Percentiles rank a stretch among this genome's conserved stretches.
phyloP scores from a whole-genome alignment of 2,329 filamentous ascomycete species.

The Phaeophleospora eucalypticola region DNA sequence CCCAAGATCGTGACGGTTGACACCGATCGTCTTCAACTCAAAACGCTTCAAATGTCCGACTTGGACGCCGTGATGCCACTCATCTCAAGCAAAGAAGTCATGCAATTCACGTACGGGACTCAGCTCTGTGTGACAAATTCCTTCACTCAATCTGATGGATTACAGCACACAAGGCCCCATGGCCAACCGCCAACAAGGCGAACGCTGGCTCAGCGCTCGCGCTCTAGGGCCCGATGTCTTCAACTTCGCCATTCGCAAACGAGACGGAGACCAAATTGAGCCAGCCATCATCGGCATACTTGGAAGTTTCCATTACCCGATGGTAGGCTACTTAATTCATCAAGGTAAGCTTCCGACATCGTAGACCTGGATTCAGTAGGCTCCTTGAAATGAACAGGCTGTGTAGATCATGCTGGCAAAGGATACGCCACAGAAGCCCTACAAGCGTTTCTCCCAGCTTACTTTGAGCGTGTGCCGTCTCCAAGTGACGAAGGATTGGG shows the following conservation, averaged over 20 bases:
- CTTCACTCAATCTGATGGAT: slow-evolving; percentile 47
- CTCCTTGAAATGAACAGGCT: background rate
- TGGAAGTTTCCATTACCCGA: slow-evolving; percentile 39
- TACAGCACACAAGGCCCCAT: slow-evolving; percentile 17
- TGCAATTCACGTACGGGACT: slow-evolving; percentile 54
- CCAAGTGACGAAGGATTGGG: slow-evolving; percentile 23
- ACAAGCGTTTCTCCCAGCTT: slow-evolving; percentile 38
- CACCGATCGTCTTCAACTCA: slow-evolving; percentile 18
- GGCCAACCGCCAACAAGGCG: slow-evolving; percentile 18
- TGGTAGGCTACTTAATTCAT: slow-evolving; percentile 44
- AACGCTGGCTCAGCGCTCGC: slow-evolving; percentile 38
- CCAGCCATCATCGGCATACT: slow-evolving; percentile 47
- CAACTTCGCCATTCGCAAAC: slow-evolving; percentile 50
- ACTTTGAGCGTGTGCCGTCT: slow-evolving; percentile 36
- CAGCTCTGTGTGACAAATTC: slow-evolving; percentile 34
- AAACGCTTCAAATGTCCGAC: slow-evolving; percentile 19
- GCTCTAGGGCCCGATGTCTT: slow-evolving; percentile 43
- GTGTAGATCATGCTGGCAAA: slow-evolving; percentile 29
- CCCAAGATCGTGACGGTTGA: slow-evolving; percentile 14
- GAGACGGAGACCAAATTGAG: slow-evolving; percentile 56
- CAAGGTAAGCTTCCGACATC: slow-evolving; percentile 23
- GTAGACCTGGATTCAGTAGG: background rate
- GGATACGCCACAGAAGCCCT: slow-evolving; percentile 45
- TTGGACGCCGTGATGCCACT: slow-evolving; percentile 40
- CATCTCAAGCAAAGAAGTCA: slow-evolving; percentile 57